Conservation (phyloP, 805 yeast species). For the Cyberlindnera veronae region DNA sequence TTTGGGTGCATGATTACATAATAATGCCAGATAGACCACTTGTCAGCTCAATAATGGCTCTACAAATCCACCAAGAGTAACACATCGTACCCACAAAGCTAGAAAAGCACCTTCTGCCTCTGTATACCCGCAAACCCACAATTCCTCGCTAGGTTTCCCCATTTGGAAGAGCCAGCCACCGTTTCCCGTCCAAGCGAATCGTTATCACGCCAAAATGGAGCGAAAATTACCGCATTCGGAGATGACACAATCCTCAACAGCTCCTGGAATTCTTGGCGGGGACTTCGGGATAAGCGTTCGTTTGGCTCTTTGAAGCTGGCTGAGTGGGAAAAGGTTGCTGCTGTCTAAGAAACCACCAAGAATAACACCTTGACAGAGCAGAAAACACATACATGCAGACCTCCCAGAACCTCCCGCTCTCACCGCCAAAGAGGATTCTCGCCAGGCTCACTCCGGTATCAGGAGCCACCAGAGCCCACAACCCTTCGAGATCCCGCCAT, state of each 20-base stretch:
- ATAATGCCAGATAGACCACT: too few relatives aligned
- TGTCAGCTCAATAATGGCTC: too few relatives aligned
- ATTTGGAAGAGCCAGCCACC: not conserved
- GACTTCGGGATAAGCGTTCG: not conserved
- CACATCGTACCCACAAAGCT: too few relatives aligned
- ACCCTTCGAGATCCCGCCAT: not conserved
- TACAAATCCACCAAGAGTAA: too few relatives aligned
- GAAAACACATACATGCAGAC: slow-evolving; percentile 1
- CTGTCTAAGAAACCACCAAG: too few relatives aligned
- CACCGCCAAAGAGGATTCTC: slow-evolving; percentile 10
- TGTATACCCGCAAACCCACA: too few relatives aligned
- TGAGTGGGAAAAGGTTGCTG: too few relatives aligned
- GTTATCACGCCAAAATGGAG: not conserved
- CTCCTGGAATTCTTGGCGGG: not conserved
- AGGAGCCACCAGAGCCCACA: not conserved
- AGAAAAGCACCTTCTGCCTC: not conserved
- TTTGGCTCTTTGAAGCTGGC: too few relatives aligned
- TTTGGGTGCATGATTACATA: too few relatives aligned
- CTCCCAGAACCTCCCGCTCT: slow-evolving; percentile 1
- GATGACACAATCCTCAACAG: not conserved
- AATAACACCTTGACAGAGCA: too few relatives aligned
- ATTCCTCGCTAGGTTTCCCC: not conserved
- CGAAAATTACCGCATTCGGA: not conserved
- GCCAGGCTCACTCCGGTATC: slow-evolving; percentile 6
- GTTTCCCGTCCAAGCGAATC: not conserved